Evolutionary conservation across 768 basidiomycete genomes (phyloP).

Genomic region (Lactarius sp.): DNA sequence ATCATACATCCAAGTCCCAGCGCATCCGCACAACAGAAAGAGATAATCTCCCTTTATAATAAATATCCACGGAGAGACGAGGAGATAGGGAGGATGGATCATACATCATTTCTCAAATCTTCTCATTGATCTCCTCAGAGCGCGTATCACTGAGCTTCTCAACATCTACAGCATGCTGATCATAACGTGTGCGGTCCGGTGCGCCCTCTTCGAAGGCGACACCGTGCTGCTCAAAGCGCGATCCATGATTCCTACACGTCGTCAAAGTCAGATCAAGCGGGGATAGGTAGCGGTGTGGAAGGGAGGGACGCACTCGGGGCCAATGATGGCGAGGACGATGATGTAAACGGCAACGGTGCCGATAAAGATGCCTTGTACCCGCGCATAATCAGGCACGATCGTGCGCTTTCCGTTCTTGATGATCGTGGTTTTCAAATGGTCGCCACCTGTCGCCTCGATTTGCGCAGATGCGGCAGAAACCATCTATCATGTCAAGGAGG

Average conservation of each 20-base stretch:
- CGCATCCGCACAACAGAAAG: no score
- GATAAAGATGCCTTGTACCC: constrained; percentile 82
- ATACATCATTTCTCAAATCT: background rate
- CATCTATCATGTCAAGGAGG: constrained; percentile 31
- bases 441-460: constrained; percentile 41
- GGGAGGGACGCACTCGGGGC: constrained; percentile 57
- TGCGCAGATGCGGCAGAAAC: constrained; percentile 43
- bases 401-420: constrained; percentile 12
- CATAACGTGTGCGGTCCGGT: background rate
- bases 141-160: constrained; percentile 1
- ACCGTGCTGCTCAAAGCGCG: background rate
- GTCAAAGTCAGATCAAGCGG: background rate
- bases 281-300: background rate
- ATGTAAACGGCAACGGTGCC: constrained; percentile 80
- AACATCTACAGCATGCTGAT: background rate
- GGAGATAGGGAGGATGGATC: background rate
- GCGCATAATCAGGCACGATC: constrained; percentile 44
- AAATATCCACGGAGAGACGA: background rate
- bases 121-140: constrained; percentile 2
- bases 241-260: constrained; percentile 9
- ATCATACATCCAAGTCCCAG: no score
- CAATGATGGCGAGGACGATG: constrained; percentile 69
- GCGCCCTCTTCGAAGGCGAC: background rate
- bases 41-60: no score
- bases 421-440: constrained; percentile 23